These are phyloP conservation scores for Penicillium paneum DNA, from an alignment of 2,329 filamentous ascomycete genomes.

Conservation along the genomic window DNA sequence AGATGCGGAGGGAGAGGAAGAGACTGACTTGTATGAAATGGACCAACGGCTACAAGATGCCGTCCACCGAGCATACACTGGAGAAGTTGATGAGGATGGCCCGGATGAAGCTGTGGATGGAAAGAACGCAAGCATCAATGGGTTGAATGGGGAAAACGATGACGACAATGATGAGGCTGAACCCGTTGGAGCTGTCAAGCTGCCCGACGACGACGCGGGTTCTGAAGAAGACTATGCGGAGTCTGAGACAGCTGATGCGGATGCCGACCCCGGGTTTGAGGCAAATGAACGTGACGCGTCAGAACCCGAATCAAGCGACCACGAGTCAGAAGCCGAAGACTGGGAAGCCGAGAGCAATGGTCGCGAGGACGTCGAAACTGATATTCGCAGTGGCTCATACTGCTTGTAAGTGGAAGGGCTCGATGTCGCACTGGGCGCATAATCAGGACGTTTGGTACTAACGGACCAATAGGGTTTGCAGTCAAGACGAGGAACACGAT, in stretches of 20 bases:
- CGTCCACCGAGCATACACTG: constrained; percentile 36
- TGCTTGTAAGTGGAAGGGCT: constrained; percentile 56
- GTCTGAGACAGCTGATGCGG: constrained; percentile 40
- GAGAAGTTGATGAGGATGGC: constrained; percentile 30
- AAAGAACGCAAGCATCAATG: constrained; percentile 24
- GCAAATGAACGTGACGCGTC: constrained; percentile 41
- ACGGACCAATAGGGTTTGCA: constrained; percentile 66
- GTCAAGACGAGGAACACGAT: constrained; percentile 76
- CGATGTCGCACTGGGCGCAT: neutral
- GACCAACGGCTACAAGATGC: constrained; percentile 40
- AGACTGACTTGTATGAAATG: constrained; percentile 42
- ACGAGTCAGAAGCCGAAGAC: constrained; percentile 57
- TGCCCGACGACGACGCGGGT: constrained; percentile 29
- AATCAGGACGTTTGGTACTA: constrained; percentile 21
- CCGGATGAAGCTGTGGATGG: constrained; percentile 33
- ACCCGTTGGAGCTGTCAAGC: constrained; percentile 38
- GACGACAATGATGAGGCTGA: constrained; percentile 47
- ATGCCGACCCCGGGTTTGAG: constrained; percentile 45
- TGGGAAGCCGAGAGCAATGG: constrained; percentile 50
- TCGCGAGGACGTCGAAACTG: constrained; percentile 44
- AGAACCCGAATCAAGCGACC: constrained; percentile 45
- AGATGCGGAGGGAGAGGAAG: constrained; percentile 46
- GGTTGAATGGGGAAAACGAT: constrained; percentile 33
- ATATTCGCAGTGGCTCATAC: constrained; percentile 52
- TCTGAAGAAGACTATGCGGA: constrained; percentile 41